phyloP scores from a whole-genome alignment of 345 rosid species.

The Excoecaria cochinchinensis region DNA sequence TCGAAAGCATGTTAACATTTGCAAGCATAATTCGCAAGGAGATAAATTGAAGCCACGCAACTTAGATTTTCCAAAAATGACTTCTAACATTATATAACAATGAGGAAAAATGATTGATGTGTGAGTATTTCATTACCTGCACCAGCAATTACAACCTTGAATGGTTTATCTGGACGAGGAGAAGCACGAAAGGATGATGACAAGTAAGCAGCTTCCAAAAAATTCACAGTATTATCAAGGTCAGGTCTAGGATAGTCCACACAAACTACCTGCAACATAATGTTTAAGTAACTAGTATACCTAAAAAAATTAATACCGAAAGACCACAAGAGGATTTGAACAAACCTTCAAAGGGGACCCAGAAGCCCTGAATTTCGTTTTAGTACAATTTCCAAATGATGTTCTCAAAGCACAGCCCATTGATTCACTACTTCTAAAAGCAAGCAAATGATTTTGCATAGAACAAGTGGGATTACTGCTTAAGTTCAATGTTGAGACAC shows the following conservation, averaged over 20 bases:
- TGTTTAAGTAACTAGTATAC: neutral
- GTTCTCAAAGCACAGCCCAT: slow-evolving; percentile 47
- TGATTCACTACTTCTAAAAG: slow-evolving; percentile 44
- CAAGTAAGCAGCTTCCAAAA: slow-evolving; percentile 82
- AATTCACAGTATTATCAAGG: slow-evolving; percentile 68
- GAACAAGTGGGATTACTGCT: slow-evolving; percentile 18
- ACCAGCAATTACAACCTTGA: slow-evolving; percentile 85
- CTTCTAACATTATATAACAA: too few relatives aligned
- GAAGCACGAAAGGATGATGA: slow-evolving; percentile 68
- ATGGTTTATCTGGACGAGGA: slow-evolving; percentile 65
- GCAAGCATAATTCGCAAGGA: neutral
- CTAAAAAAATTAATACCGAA: neutral
- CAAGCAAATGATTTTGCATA: slow-evolving; percentile 20
- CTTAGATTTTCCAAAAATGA: neutral
- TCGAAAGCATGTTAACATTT: neutral
- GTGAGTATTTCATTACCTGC: slow-evolving; percentile 50
- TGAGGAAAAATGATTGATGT: neutral
- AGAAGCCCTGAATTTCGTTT: slow-evolving; percentile 37
- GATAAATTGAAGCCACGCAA: neutral
- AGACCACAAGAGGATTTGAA: neutral
- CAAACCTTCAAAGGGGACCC: slow-evolving; percentile 52
- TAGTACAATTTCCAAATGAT: slow-evolving; percentile 29
- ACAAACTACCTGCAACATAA: slow-evolving; percentile 57
- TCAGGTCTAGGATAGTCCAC: slow-evolving; percentile 86
- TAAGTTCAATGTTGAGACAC: slow-evolving; percentile 52